Evolutionary conservation across 2,329 filamentous ascomycete species (phyloP).

Genomic region (Aspergillus sp.): DNA sequence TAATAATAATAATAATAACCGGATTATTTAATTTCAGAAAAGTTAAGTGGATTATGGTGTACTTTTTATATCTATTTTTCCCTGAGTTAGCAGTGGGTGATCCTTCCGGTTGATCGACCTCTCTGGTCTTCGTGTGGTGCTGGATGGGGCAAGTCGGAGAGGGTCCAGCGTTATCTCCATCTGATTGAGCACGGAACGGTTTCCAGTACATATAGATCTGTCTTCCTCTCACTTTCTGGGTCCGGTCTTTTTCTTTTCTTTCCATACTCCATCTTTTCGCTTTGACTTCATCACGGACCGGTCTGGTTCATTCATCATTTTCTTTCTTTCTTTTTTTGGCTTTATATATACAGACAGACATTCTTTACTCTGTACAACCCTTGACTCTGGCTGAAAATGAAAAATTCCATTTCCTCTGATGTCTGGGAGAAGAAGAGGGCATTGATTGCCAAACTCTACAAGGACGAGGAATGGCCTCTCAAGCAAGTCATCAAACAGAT

Average conservation of each 20-base stretch:
- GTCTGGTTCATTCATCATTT: not conserved
- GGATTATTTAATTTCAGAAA: too few relatives aligned
- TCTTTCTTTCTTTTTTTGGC: too few relatives aligned
- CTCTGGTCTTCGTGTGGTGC: not conserved
- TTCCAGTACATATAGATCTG: not conserved
- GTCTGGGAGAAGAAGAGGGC: slow-evolving; percentile 39
- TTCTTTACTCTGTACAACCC: not conserved
- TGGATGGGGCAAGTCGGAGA: not conserved
- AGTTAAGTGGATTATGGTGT: not conserved
- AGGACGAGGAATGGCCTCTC: slow-evolving; percentile 39
- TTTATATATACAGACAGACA: too few relatives aligned
- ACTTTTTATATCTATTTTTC: not conserved
- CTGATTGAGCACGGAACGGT: not conserved
- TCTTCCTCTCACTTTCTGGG: not conserved
- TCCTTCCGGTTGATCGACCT: not conserved
- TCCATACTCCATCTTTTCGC: not conserved
- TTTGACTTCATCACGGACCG: not conserved
- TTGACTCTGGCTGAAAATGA: slow-evolving; percentile 21
- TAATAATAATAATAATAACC: too few relatives aligned
- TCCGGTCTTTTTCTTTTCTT: slow-evolving; percentile 3
- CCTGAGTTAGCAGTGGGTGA: not conserved
- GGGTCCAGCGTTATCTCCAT: not conserved
- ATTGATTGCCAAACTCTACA: slow-evolving; percentile 35
- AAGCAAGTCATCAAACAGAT: slow-evolving; percentile 40
- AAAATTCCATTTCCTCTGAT: slow-evolving; percentile 36